These are phyloP conservation scores for Pseudogymnoascus sp. DNA, from an alignment of 2,329 filamentous ascomycete genomes.

Conservation along the genomic window DNA sequence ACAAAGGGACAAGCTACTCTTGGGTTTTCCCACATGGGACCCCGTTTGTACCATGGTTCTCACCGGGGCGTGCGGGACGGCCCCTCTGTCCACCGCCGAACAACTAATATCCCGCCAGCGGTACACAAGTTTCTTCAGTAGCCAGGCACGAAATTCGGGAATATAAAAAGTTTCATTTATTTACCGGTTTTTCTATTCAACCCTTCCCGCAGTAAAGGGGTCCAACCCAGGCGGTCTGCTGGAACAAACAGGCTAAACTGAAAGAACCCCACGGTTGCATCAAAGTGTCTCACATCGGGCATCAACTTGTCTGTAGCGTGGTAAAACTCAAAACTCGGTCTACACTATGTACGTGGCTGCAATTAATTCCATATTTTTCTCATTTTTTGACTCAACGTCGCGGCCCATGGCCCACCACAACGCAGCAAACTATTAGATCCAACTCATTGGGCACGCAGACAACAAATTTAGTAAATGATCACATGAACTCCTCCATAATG, in stretches of 20 bases:
- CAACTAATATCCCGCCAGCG: background rate
- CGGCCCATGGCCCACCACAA: slow-evolving; percentile 1
- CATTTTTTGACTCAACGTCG: slow-evolving; percentile 5
- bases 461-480: background rate
- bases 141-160: background rate
- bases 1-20: background rate
- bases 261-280: background rate
- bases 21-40: background rate
- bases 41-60: slow-evolving; percentile 5
- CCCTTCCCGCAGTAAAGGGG: background rate
- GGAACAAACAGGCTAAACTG: background rate
- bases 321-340: background rate
- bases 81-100: background rate
- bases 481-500: background rate
- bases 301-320: slow-evolving; percentile 7
- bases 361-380: slow-evolving; percentile 7
- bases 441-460: background rate
- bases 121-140: background rate
- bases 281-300: slow-evolving; percentile 1
- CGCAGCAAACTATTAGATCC: background rate
- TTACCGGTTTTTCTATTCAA: background rate
- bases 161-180: slow-evolving; percentile 4
- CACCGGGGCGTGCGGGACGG: background rate
- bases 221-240: background rate
- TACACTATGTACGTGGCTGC: background rate